Evolutionary conservation across 345 rosid species (phyloP).

Genomic region (Citrus cavaleriei): DNA sequence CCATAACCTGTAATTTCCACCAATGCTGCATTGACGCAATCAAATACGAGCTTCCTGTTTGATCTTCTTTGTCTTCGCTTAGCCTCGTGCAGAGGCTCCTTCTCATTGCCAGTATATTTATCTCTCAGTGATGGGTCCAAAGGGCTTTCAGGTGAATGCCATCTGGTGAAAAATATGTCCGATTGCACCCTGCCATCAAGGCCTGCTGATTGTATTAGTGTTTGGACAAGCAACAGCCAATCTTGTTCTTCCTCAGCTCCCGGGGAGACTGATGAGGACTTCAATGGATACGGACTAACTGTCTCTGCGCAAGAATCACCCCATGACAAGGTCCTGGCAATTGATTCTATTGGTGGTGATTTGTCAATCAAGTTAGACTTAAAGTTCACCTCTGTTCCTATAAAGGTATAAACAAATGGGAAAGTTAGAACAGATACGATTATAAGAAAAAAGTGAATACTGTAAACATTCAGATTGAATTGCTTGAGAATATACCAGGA

Average conservation of each 20-base stretch:
- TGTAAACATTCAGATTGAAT: not conserved
- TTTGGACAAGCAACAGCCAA: slow-evolving; percentile 55
- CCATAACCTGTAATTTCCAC: slow-evolving; percentile 37
- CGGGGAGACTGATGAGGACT: slow-evolving; percentile 25
- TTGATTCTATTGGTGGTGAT: slow-evolving; percentile 67
- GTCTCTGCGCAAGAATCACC: slow-evolving; percentile 40
- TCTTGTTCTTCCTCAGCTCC: slow-evolving; percentile 49
- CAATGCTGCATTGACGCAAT: slow-evolving; percentile 67
- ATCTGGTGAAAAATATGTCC: slow-evolving; percentile 36
- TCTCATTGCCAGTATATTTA: slow-evolving; percentile 40
- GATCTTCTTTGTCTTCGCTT: slow-evolving; percentile 64
- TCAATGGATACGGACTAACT: slow-evolving; percentile 35
- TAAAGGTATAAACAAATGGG: not conserved
- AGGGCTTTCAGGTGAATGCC: slow-evolving; percentile 80
- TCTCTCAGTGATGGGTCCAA: slow-evolving; percentile 71
- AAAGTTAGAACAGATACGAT: not conserved
- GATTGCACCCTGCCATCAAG: slow-evolving; percentile 35
- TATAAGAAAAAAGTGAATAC: not conserved
- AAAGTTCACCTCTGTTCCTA: slow-evolving; percentile 45
- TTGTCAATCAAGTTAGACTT: slow-evolving; percentile 76
- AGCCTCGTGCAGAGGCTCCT: slow-evolving; percentile 62
- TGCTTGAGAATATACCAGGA: slow-evolving; percentile 32
- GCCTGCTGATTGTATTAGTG: slow-evolving; percentile 52
- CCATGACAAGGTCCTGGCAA: slow-evolving; percentile 60
- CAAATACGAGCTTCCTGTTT: slow-evolving; percentile 61